A percentile compares a stretch with the other conserved stretches of the same genome.
Evolutionary conservation across 2,329 filamentous ascomycete species (phyloP).

Genomic region (Pseudogymnoascus sp.): DNA sequence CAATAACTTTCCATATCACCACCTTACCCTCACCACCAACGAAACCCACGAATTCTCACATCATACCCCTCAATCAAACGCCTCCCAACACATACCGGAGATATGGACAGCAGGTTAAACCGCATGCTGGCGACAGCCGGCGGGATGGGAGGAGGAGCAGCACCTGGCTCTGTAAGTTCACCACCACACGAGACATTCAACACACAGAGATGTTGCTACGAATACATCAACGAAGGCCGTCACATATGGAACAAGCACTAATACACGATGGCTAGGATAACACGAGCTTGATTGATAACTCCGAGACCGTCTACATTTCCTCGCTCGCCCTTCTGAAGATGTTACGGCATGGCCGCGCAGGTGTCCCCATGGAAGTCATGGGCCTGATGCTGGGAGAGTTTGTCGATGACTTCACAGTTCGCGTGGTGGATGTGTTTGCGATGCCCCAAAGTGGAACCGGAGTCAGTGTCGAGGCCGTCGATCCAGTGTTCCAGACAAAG

Average conservation of each 20-base stretch:
- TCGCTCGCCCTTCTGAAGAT: conserved; percentile 96
- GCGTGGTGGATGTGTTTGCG: conserved; percentile 96
- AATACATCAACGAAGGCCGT: background rate
- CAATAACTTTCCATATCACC: conserved; percentile 5
- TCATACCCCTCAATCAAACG: conserved; percentile 9
- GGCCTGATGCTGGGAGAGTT: conserved; percentile 98
- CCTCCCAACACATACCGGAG: background rate
- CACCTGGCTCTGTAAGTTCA: conserved; percentile 50
- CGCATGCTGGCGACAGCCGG: conserved; percentile 73
- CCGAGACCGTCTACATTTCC: conserved; percentile 98
- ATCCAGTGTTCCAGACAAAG: conserved; percentile 98
- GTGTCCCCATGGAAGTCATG: conserved; percentile 99
- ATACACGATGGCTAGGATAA: conserved; percentile 56
- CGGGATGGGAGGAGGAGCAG: conserved; percentile 52
- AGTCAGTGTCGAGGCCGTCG: conserved; percentile 95
- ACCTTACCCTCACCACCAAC: background rate
- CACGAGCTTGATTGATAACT: conserved; percentile 90
- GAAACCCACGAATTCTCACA: background rate
- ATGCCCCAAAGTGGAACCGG: conserved; percentile 99
- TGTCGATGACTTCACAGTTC: conserved; percentile 96
- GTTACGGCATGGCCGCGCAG: conserved; percentile 92
- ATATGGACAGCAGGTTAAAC: conserved; percentile 79
- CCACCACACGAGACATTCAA: background rate
- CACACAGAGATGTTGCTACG: background rate
- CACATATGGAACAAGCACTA: background rate